phyloP scores from a whole-genome alignment of 1,139 yeast species.

The Geotrichum klebahnii region DNA sequence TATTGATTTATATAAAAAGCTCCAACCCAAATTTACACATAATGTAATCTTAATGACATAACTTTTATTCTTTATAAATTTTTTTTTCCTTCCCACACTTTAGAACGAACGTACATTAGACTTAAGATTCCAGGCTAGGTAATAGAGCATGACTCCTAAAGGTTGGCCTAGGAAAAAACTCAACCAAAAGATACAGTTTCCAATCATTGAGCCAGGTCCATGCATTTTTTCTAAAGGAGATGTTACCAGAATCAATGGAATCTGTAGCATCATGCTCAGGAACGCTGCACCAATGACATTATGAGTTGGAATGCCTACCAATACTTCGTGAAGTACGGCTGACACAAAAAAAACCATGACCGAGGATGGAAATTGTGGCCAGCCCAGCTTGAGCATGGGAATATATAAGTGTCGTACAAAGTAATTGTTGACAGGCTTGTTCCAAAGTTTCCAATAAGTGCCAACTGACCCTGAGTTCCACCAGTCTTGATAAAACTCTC shows the following conservation, averaged over 20 bases:
- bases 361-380: constrained; percentile 35
- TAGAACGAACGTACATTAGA: constrained; percentile 19
- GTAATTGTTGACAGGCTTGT: constrained; percentile 60
- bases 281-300: constrained; percentile 47
- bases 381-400: constrained; percentile 41
- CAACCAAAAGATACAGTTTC: constrained; percentile 47
- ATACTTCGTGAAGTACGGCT: constrained; percentile 45
- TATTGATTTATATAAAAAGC: background rate
- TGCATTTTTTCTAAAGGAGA: constrained; percentile 43
- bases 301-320: constrained; percentile 49
- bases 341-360: constrained; percentile 42
- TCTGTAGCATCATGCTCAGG: constrained; percentile 43
- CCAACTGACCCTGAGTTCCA: constrained; percentile 70
- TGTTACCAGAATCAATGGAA: constrained; percentile 43
- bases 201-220: constrained; percentile 40
- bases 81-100: background rate
- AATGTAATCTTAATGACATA: too few relatives aligned
- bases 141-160: constrained; percentile 43
- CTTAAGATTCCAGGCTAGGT: constrained; percentile 44
- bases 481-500: constrained; percentile 72
- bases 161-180: constrained; percentile 47
- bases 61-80: too few relatives aligned
- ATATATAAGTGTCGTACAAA: constrained; percentile 58
- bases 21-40: too few relatives aligned
- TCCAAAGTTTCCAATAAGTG: constrained; percentile 65